These are phyloP conservation scores for Jackrogersella multiformis DNA, from an alignment of 495 filamentous ascomycete species.

Conservation along the genomic window DNA sequence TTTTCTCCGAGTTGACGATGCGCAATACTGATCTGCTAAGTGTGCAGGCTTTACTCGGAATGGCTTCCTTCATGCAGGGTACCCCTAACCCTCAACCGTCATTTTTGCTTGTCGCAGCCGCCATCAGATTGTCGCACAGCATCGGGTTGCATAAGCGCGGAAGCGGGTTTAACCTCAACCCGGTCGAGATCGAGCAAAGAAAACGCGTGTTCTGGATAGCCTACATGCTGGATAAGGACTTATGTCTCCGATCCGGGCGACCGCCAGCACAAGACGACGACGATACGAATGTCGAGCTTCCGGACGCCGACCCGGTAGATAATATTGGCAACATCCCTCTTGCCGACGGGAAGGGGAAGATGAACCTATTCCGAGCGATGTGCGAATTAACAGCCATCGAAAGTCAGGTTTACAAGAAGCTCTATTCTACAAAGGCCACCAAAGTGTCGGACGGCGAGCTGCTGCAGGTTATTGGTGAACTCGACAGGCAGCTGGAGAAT, in stretches of 20 bases:
- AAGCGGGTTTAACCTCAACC: constrained; percentile 88
- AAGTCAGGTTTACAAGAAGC: constrained; percentile 90
- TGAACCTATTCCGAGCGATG: constrained; percentile 92
- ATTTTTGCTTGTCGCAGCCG: constrained; percentile 92
- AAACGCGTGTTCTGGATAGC: constrained; percentile 99
- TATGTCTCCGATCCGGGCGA: constrained; percentile 90
- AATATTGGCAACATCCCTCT: constrained; percentile 93
- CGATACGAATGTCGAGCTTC: constrained; percentile 97
- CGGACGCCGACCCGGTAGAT: constrained; percentile 88
- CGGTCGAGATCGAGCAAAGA: constrained; percentile 90
- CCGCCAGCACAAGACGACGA: constrained; percentile 97
- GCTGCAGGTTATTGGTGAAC: constrained; percentile 93
- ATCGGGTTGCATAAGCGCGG: constrained; percentile 95
- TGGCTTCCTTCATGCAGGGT: constrained; percentile 95
- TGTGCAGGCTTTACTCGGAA: constrained; percentile 95
- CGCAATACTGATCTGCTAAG: constrained; percentile 94
- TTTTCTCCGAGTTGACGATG: constrained; percentile 91
- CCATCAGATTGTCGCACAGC: constrained; percentile 89
- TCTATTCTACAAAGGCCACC: constrained; percentile 92
- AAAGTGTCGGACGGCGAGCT: constrained; percentile 94
- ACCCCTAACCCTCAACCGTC: constrained; percentile 96
- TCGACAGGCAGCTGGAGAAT: constrained; percentile 90
- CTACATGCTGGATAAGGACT: constrained; percentile 94
- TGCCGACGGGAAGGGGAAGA: constrained; percentile 87
- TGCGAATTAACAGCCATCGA: constrained; percentile 91